Base-by-base conservation (phyloP, 371 early-diverging fungal genomes). In the Mortierella sp. region DNA sequence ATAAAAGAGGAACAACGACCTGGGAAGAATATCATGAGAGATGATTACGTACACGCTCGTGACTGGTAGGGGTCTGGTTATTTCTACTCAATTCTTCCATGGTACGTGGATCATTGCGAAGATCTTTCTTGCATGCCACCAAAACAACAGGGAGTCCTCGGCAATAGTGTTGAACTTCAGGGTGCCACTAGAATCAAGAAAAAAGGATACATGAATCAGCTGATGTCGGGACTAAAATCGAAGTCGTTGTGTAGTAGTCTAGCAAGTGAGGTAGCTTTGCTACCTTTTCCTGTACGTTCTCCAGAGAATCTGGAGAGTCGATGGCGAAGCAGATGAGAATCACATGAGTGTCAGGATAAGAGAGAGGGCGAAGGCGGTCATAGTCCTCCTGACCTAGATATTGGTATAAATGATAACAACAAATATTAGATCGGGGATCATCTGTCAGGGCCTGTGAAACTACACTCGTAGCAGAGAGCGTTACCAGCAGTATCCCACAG, bases 331-430 rank as follows among this genome's bases (percentile, higher is more conserved):
- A 97, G 80, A 99, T 97, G 65, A 99, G 88, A 73, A 99, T 94
- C 78, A 97, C 97, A 86, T 99, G 95, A 57, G 97, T 94, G 86
- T 97, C 97, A 39, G 98, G 96, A 86, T 97, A 99, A 28, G 96
- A 96, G 63, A 98, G 91, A 20, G 97, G 97, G 61, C 99, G 93
- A 80, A 98, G 94, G 75, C 97, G 94, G 84, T 97, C 96, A 78
- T 96, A 96, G 83, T 97, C 95, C 86, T 97, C 97, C 78, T 97
- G 97, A 54, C 94, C 94, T 92, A 76, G 66, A 32, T 39, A 26
- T 14, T 43, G 37, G 22, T 16, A 43, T 43, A 18, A 43, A 14
- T 43, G 35, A 35, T n/a, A n/a, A n/a, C 35, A 35, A 35, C 3
- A 8, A 35, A 8, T 35, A 35, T 35, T 35, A 35, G 35, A 35